Evolutionary conservation across 2,329 filamentous ascomycete genomes (phyloP), one percentile per base, ranked within the genome.

Genomic region (Pseudopithomyces chartarum): DNA sequence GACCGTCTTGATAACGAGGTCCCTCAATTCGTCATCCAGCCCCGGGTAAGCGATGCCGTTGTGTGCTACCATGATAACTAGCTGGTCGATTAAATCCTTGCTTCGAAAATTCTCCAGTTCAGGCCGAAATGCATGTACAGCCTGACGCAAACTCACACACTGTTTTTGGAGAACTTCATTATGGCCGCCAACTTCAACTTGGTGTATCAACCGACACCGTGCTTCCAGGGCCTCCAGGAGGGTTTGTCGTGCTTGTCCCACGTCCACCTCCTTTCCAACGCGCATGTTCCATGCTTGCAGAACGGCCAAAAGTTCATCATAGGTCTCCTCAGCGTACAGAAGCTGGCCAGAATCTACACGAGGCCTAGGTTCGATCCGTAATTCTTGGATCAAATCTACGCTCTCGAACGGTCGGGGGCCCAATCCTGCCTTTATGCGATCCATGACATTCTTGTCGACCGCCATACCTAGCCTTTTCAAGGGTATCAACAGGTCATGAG

Each of bases 321-420:
- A 63, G 11, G 62, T 60, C 46, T 68, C 65, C 3, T 23, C 45
- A 13, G 20, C 13, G 20, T 26, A 43, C 7, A 17, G 38, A n/a
- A 13, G 6, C n/a, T 40, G n/a, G 17, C 17, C 36, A 22, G 45
- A 43, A 15, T 6, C 26, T 34, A 20, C 1, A 19, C 47, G 7
- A 13, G 40, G 17, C 32, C 22, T 36, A 19, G 46, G 22, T 19
- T 49, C 33, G 11, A 45, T 29, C 6, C 61, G 51, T 29, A 70
- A 38, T 4, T 59, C 56, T 11, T 51, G 62, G 12, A 72, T 43
- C 6, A 72, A 29, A 33, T 71, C 68, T 39, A 65, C 62, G 17
- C 51, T 52, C 6, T 49, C 17, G 7, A 17, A 33, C n/a, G 59
- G 48, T 17, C 57, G 59, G 15, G 62, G 56, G 8, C 60, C 62